Conservation (phyloP, 2,329 filamentous ascomycete genomes). For the Podosphaera xanthii region DNA sequence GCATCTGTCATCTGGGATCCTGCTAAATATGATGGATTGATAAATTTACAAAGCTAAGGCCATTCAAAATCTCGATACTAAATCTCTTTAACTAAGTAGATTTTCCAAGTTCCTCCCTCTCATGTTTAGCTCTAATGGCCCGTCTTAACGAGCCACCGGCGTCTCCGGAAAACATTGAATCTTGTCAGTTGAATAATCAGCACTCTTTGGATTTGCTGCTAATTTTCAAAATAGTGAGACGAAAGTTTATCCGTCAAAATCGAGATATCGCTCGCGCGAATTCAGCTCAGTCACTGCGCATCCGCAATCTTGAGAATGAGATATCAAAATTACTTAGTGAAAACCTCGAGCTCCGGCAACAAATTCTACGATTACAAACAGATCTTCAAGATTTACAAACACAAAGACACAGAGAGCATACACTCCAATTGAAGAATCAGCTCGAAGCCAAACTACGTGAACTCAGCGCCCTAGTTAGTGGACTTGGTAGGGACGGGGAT, state of each 20-base stretch:
- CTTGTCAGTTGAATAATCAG: conserved; percentile 26
- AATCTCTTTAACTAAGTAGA: not conserved
- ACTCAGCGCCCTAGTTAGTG: conserved; percentile 41
- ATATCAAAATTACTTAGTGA: conserved; percentile 54
- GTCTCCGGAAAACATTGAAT: conserved; percentile 47
- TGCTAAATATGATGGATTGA: not conserved
- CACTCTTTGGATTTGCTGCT: not conserved
- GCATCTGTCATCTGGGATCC: not conserved
- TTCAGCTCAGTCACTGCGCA: conserved; percentile 53
- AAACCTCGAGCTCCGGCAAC: conserved; percentile 49
- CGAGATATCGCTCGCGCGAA: conserved; percentile 63
- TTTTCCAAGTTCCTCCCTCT: not conserved
- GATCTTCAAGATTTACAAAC: conserved; percentile 38
- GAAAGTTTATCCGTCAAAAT: conserved; percentile 63
- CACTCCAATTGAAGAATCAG: conserved; percentile 44
- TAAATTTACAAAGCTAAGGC: not conserved
- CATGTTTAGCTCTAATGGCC: conserved; percentile 32
- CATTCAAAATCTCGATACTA: not conserved
- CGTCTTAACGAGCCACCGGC: conserved; percentile 53
- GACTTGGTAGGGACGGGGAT: conserved; percentile 38
- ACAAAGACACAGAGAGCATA: conserved; percentile 38
- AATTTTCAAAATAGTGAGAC: conserved; percentile 34
- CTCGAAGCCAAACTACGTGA: conserved; percentile 52
- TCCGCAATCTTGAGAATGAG: conserved; percentile 55
- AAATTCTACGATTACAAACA: conserved; percentile 46